A percentile compares a stretch with the other conserved stretches of the same genome.
These are phyloP conservation scores for Colletotrichum sp. DNA, from an alignment of 2,329 filamentous ascomycete genomes.

Conservation along the genomic window DNA sequence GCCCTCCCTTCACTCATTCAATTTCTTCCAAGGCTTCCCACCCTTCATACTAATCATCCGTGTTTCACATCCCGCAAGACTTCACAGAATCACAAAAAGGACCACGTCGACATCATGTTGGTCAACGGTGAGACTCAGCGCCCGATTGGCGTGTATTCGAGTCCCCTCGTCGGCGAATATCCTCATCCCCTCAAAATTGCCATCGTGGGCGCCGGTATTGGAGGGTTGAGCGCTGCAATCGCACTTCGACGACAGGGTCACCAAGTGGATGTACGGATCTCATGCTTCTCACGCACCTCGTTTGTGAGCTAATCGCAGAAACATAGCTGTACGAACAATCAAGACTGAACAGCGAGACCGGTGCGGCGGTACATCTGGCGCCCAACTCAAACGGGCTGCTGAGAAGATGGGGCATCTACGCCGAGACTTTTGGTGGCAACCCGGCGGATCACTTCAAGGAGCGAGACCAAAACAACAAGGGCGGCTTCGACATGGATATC, in stretches of 20 bases:
- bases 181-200: constrained; percentile 14
- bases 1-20: background rate
- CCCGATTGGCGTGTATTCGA: background rate
- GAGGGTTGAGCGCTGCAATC: constrained; percentile 57
- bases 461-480: constrained; percentile 38
- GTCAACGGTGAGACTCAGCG: background rate
- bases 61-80: background rate
- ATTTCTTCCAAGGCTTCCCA: background rate
- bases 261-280: constrained; percentile 38
- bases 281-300: background rate
- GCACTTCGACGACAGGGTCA: constrained; percentile 58
- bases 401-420: constrained; percentile 39
- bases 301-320: background rate
- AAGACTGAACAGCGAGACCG: constrained; percentile 57
- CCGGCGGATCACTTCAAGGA: constrained; percentile 32
- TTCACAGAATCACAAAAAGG: background rate
- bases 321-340: constrained; percentile 61
- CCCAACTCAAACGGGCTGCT: constrained; percentile 67
- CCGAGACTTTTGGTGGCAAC: constrained; percentile 41
- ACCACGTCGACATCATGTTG: background rate
- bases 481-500: constrained; percentile 39
- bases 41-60: background rate
- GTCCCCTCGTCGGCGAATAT: constrained; percentile 20
- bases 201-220: constrained; percentile 52
- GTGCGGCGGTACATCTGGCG: constrained; percentile 66